phyloP scores from a whole-genome alignment of 148 eudicot species.

The Cornus controversa region DNA sequence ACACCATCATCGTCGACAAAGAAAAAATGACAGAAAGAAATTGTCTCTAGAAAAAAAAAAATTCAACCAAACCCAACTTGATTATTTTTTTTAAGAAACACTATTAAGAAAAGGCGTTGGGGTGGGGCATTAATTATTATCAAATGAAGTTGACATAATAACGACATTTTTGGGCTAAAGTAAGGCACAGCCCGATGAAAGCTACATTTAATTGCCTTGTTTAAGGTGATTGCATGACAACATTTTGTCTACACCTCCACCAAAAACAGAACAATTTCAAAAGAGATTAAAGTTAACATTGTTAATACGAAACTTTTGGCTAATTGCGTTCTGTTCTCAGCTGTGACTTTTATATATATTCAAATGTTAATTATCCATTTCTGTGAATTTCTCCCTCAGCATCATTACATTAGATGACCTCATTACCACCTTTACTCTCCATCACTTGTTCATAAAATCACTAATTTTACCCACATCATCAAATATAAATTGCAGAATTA shows the following conservation, averaged over 20 bases:
- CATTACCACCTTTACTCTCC: background rate
- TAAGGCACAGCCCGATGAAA: background rate
- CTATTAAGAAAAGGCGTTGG: no score
- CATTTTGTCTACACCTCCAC: constrained; percentile 22
- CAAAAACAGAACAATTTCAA: background rate
- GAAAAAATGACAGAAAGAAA: no score
- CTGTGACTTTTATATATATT: background rate
- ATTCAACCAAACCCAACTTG: no score
- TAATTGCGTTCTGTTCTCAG: background rate
- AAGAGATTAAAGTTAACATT: background rate
- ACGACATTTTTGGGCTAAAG: constrained; percentile 12
- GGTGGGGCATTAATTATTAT: background rate
- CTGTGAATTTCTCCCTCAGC: background rate
- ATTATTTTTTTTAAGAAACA: no score
- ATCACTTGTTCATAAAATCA: no score
- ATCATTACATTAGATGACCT: background rate
- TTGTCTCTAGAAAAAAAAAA: no score
- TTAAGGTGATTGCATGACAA: constrained; percentile 12
- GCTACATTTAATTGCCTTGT: background rate
- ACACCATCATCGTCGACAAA: no score
- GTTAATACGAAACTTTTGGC: background rate
- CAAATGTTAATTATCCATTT: background rate
- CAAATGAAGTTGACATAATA: background rate
- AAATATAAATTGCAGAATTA: background rate
- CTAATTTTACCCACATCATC: background rate